Evolutionary conservation across 2,329 filamentous ascomycete genomes (phyloP).

Genomic region (Monosporascus sp.): DNA sequence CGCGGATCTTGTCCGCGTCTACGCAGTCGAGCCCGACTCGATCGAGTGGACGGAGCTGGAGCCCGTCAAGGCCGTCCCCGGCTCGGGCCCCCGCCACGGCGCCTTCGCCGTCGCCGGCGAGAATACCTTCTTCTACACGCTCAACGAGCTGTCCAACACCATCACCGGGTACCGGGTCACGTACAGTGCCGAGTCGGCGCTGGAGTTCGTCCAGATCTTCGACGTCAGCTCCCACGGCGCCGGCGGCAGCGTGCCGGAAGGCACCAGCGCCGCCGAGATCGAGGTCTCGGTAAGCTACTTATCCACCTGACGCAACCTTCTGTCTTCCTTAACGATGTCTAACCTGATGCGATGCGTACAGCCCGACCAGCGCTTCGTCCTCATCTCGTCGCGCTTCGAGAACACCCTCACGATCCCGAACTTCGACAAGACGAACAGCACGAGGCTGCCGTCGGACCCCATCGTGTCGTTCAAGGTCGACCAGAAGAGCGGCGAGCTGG

Average conservation of each 20-base stretch:
- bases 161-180: slow-evolving; percentile 51
- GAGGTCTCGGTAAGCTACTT: slow-evolving; percentile 47
- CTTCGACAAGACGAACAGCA: slow-evolving; percentile 38
- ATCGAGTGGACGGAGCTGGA: slow-evolving; percentile 34
- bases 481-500: slow-evolving; percentile 46
- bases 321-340: too few species aligned
- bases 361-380: slow-evolving; percentile 57
- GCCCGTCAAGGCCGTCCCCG: slow-evolving; percentile 39
- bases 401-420: slow-evolving; percentile 44
- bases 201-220: slow-evolving; percentile 44
- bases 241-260: slow-evolving; percentile 32
- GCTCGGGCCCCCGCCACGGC: slow-evolving; percentile 61
- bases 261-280: slow-evolving; percentile 50
- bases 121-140: slow-evolving; percentile 53
- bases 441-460: slow-evolving; percentile 53
- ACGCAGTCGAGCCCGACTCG: slow-evolving; percentile 44
- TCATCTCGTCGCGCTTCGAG: slow-evolving; percentile 65
- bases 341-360: slow-evolving; percentile 17
- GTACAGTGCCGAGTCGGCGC: slow-evolving; percentile 38
- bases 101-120: slow-evolving; percentile 45
- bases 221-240: slow-evolving; percentile 43
- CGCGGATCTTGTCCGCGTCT: slow-evolving; percentile 55
- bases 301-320: too few species aligned
- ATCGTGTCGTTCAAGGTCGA: slow-evolving; percentile 59
- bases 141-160: slow-evolving; percentile 55